These are phyloP conservation scores for Capsicum baccatum DNA, from an alignment of 257 asterid genomes.

Conservation along the genomic window DNA sequence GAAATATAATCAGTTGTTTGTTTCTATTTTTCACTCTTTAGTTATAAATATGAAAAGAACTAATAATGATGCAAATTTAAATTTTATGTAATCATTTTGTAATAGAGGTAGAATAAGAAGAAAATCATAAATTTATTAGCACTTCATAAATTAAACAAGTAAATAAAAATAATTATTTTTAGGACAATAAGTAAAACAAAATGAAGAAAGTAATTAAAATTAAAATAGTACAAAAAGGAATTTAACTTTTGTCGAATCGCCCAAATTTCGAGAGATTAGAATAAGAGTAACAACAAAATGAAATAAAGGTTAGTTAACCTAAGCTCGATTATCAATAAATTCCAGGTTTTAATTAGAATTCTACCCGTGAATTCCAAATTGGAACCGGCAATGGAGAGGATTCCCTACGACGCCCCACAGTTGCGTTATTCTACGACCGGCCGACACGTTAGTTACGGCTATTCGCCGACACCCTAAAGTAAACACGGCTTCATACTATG, in stretches of 20 bases:
- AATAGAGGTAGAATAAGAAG: no score
- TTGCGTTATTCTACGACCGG: background rate
- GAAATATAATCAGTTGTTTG: no score
- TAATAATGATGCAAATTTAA: no score
- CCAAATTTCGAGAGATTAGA: background rate
- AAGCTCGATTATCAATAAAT: background rate
- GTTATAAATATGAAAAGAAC: no score
- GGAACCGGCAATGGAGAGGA: background rate
- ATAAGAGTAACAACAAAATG: background rate
- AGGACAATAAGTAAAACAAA: no score
- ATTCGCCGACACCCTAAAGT: background rate
- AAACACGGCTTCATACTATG: background rate
- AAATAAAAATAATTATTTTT: no score
- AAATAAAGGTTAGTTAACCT: background rate
- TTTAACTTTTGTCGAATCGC: background rate
- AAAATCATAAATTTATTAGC: no score
- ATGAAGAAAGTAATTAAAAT: no score
- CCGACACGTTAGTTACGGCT: slow-evolving; percentile 1
- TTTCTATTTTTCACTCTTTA: no score
- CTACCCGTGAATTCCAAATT: background rate
- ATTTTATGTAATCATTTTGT: no score
- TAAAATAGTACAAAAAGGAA: background rate
- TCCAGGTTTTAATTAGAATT: background rate
- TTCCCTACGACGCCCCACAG: background rate
- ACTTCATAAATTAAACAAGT: no score